phyloP scores from a whole-genome alignment of 1,139 yeast genomes.

The Yamadazyma songkhlaensis region DNA sequence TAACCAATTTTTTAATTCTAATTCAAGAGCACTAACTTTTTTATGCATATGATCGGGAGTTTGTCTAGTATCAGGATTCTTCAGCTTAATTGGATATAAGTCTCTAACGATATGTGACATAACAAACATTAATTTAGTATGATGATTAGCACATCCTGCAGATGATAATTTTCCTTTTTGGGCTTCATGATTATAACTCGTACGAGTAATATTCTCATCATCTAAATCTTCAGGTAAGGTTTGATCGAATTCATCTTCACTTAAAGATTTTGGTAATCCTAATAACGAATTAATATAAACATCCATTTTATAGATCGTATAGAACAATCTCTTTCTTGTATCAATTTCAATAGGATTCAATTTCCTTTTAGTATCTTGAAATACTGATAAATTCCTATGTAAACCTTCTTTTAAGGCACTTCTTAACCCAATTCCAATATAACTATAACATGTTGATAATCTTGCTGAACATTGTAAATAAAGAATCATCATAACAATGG shows the following conservation, averaged over 20 bases:
- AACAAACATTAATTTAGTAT: slow-evolving; percentile 63
- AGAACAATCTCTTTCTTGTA: slow-evolving; percentile 79
- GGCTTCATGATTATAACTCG: slow-evolving; percentile 38
- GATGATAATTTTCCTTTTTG: slow-evolving; percentile 58
- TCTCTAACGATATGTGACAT: slow-evolving; percentile 42
- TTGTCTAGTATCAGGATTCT: slow-evolving; percentile 8
- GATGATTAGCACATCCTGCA: slow-evolving; percentile 81
- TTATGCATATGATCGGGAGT: slow-evolving; percentile 48
- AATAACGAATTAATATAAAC: slow-evolving; percentile 85
- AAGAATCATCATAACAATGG: slow-evolving; percentile 68
- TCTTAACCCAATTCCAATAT: slow-evolving; percentile 87
- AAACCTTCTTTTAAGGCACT: slow-evolving; percentile 86
- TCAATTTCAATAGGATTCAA: slow-evolving; percentile 84
- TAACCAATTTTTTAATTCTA: slow-evolving; percentile 73
- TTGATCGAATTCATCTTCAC: slow-evolving; percentile 86
- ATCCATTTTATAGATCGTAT: slow-evolving; percentile 90
- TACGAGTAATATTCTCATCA: slow-evolving; percentile 80
- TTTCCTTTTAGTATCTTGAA: slow-evolving; percentile 45
- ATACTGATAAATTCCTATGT: slow-evolving; percentile 66
- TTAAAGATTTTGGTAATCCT: slow-evolving; percentile 77
- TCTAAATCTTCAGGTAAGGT: slow-evolving; percentile 81
- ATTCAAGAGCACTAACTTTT: slow-evolving; percentile 70
- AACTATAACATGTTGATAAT: slow-evolving; percentile 85
- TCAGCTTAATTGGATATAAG: slow-evolving; percentile 40
- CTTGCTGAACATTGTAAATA: slow-evolving; percentile 90